Base-by-base conservation (phyloP, 2,329 filamentous ascomycete genomes). In the Talaromyces atroroseus region DNA sequence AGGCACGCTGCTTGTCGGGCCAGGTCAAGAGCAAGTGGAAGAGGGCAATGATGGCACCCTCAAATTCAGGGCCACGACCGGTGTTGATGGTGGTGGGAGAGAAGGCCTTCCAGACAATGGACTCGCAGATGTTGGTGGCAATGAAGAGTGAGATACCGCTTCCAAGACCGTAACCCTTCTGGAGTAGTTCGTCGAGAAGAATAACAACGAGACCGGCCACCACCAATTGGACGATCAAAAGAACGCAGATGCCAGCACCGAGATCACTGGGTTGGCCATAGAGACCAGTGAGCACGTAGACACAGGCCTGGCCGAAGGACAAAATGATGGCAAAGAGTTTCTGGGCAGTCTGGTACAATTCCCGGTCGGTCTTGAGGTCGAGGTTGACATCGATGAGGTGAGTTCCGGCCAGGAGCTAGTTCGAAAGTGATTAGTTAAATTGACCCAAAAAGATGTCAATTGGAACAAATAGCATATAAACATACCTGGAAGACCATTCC, bases 301-400 rank as follows among this genome's bases (percentile, higher is more conserved):
- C 94, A 67, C 92, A 96, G 70, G 92, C 92, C 74, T 96, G 95
- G 66, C 94, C 94, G 77, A 96, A 94, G 63, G 92, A 95, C 66
- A 99, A 84, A 73, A 99, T 95, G 72, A 99, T 95, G 66, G 94
- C 94, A 70, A 96, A 92, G 63, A 96, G 88, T 82, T 99, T 99
- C 84, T 99, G 94, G 56, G 95, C 94, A 63, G 92, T 99, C 82
- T 99, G 94, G 85, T 99, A 99, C 63, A 99, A 87, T 82, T 99
- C 94, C 78, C 94, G 94, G 78, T 99, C 94, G 76, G 92, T 94
- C 84, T 99, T 99, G 77, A 97, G 87, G 83, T 99, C 94, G 69
- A 99, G 89, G 85, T 99, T 97, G 82, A 99, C 92, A 75, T 99
- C 94, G 78, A 99, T 97, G 80, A 97, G 88, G 84, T 99, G 94